Percentiles rank a stretch among this genome's conserved stretches.
These are phyloP conservation scores for Naganishia kalamii DNA, from an alignment of 768 basidiomycete genomes.

Conservation along the genomic window DNA sequence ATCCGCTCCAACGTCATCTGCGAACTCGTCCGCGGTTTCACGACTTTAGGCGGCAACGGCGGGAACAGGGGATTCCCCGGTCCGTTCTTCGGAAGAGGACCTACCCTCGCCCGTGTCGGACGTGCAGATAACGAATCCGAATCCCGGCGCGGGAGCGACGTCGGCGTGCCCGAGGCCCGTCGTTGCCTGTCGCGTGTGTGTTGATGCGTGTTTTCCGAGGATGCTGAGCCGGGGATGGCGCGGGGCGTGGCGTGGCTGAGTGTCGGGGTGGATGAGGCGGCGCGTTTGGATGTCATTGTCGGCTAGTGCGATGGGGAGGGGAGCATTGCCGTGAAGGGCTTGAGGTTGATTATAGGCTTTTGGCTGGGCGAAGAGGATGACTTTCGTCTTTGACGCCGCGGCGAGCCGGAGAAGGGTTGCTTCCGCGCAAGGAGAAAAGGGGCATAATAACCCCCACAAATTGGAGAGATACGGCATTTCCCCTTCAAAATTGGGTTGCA, in stretches of 20 bases:
- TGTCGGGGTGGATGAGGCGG: conserved; percentile 6
- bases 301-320: neutral
- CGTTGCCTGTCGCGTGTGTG: conserved; percentile 1
- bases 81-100: conserved; percentile 56
- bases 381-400: no score
- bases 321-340: neutral
- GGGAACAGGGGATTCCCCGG: conserved; percentile 51
- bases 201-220: neutral
- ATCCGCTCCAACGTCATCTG: conserved; percentile 53
- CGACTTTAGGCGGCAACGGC: conserved; percentile 46
- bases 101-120: conserved; percentile 48
- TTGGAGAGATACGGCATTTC: neutral
- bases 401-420: neutral
- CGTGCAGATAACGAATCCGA: conserved; percentile 5
- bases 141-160: neutral
- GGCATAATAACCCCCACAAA: neutral
- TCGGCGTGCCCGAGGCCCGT: neutral
- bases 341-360: no score
- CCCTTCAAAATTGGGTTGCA: no score
- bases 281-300: neutral
- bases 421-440: neutral
- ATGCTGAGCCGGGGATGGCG: conserved; percentile 2
- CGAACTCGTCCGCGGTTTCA: conserved; percentile 59
- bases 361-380: no score
- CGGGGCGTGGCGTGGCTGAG: conserved; percentile 15